These are phyloP conservation scores for Hydrangea macrophylla DNA, from an alignment of 148 eudicot genomes.

Conservation along the genomic window DNA sequence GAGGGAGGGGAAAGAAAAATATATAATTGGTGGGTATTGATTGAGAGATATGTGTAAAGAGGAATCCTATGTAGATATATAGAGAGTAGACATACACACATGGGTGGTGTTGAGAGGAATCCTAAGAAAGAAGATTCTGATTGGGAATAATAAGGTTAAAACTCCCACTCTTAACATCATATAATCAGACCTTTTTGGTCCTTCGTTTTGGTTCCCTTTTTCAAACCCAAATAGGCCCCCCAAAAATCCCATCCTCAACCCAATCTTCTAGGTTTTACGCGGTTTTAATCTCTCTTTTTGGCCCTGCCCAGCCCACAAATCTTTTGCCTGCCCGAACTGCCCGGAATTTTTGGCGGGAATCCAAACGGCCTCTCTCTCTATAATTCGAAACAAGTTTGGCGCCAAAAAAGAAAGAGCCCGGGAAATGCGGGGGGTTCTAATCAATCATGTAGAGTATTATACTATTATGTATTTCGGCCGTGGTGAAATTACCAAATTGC, in stretches of 20 bases:
- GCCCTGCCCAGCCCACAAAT: neutral
- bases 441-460: no score
- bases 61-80: constrained; percentile 10
- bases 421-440: constrained; percentile 9
- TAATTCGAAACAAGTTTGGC: no score
- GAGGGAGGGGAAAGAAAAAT: no score
- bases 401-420: neutral
- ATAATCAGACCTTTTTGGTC: no score
- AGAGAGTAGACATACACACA: constrained; percentile 8
- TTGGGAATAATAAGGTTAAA: neutral
- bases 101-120: constrained; percentile 14
- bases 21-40: no score
- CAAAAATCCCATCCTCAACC: no score
- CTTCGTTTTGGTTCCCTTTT: neutral
- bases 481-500: no score
- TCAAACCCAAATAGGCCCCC: neutral
- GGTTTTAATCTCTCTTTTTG: constrained; percentile 1
- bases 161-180: no score
- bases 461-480: no score
- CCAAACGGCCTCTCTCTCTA: no score
- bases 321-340: constrained; percentile 1
- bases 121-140: constrained; percentile 8
- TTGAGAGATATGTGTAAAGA: neutral
- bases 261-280: constrained; percentile 11
- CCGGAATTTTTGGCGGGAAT: no score